Conservation (phyloP, 2,329 filamentous ascomycete species). For the Penicillium griseofulvum region DNA sequence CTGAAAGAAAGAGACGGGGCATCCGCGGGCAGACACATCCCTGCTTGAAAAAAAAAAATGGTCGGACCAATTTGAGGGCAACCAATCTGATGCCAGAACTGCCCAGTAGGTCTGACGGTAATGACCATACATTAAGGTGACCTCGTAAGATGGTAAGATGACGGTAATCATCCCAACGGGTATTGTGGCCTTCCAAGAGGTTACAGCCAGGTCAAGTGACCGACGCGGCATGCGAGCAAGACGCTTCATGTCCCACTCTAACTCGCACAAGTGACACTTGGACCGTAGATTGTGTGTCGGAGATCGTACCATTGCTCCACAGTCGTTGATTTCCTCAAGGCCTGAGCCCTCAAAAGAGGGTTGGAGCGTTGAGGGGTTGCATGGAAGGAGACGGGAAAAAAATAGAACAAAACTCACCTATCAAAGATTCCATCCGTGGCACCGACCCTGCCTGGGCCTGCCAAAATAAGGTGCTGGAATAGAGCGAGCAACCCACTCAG, state of each 20-base stretch:
- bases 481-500: slow-evolving; percentile 72
- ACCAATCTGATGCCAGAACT: slow-evolving; percentile 19
- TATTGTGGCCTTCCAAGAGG: slow-evolving; percentile 16
- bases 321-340: slow-evolving; percentile 21
- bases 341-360: slow-evolving; percentile 13
- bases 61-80: slow-evolving; percentile 18
- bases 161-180: slow-evolving; percentile 21
- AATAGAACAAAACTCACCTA: slow-evolving; percentile 65
- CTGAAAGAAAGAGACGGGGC: slow-evolving; percentile 7
- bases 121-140: slow-evolving; percentile 24
- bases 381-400: slow-evolving; percentile 12
- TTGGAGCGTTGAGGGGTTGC: neutral
- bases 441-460: slow-evolving; percentile 73
- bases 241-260: slow-evolving; percentile 30
- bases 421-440: slow-evolving; percentile 75
- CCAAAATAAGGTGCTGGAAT: slow-evolving; percentile 69
- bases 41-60: slow-evolving; percentile 5
- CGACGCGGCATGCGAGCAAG: slow-evolving; percentile 55
- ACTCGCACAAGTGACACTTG: slow-evolving; percentile 26
- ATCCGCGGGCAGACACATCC: slow-evolving; percentile 4
- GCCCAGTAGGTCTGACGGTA: slow-evolving; percentile 21
- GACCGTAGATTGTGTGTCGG: slow-evolving; percentile 35
- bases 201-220: slow-evolving; percentile 57
- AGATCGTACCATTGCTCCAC: slow-evolving; percentile 34
- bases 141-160: slow-evolving; percentile 24